These are phyloP conservation scores for Xylaria sp. DNA, from an alignment of 2,329 filamentous ascomycete species.

Conservation along the genomic window DNA sequence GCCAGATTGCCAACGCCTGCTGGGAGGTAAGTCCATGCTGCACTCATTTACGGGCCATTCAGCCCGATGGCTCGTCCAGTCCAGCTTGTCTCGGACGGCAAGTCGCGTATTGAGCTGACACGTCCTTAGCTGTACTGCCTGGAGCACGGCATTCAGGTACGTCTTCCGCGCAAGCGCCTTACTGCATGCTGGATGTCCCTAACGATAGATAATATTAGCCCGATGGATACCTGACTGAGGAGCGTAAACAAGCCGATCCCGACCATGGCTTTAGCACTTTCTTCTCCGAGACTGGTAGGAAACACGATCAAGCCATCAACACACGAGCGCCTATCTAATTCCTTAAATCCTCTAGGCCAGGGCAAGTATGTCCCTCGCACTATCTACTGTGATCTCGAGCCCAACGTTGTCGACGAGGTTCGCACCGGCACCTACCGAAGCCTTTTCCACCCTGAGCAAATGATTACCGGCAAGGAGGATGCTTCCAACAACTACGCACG, in stretches of 20 bases:
- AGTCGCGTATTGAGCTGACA: constrained; percentile 33
- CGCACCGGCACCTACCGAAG: constrained; percentile 95
- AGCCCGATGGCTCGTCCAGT: constrained; percentile 28
- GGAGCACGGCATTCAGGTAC: constrained; percentile 98
- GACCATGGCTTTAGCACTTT: constrained; percentile 99
- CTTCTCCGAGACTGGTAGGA: constrained; percentile 97
- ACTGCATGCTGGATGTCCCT: constrained; percentile 29
- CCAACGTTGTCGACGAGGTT: constrained; percentile 99
- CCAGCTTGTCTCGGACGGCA: constrained; percentile 42
- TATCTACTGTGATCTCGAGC: constrained; percentile 99
- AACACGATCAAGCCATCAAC: constrained; percentile 24
- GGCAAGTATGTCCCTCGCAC: constrained; percentile 99
- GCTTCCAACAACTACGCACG: constrained; percentile 99
- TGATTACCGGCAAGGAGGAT: constrained; percentile 99
- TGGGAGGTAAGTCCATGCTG: constrained; percentile 85
- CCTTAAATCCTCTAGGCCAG: constrained; percentile 70
- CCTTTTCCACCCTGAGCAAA: constrained; percentile 98
- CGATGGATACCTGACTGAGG: constrained; percentile 97
- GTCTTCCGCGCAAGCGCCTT: constrained; percentile 47
- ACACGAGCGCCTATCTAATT: constrained; percentile 27
- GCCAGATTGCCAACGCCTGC: constrained; percentile 99
- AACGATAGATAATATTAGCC: constrained; percentile 68
- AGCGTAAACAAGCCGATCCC: constrained; percentile 91
- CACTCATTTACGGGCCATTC: constrained; percentile 17
- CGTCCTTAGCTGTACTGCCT: constrained; percentile 92